A percentile compares a stretch with the other conserved stretches of the same genome.
phyloP scores from a whole-genome alignment of 2,329 filamentous ascomycete species.

The Cordyceps militaris region DNA sequence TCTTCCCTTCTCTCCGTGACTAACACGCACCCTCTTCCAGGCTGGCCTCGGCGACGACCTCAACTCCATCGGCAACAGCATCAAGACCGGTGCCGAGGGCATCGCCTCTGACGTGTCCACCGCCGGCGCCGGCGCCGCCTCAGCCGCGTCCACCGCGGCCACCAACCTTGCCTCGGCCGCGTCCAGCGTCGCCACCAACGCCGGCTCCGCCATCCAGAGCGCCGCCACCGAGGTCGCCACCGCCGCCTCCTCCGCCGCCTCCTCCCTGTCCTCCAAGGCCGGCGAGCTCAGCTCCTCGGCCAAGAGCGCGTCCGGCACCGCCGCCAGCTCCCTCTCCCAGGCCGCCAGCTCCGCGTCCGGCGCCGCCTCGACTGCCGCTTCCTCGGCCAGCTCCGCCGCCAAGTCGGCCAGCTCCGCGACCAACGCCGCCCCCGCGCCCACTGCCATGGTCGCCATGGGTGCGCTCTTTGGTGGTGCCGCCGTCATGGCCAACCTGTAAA shows the following conservation, averaged over 20 bases:
- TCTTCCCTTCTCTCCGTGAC: neutral
- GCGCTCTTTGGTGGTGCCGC: slow-evolving; percentile 42
- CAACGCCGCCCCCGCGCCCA: slow-evolving; percentile 28
- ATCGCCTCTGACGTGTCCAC: slow-evolving; percentile 44
- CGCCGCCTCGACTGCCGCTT: slow-evolving; percentile 13
- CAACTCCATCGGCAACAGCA: slow-evolving; percentile 12
- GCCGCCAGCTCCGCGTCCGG: slow-evolving; percentile 15
- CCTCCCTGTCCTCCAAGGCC: slow-evolving; percentile 15
- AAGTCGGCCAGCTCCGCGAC: slow-evolving; percentile 25
- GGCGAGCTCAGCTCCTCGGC: slow-evolving; percentile 13
- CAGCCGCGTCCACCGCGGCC: slow-evolving; percentile 11
- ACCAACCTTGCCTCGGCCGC: slow-evolving; percentile 13
- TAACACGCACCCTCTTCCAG: neutral
- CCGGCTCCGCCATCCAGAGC: slow-evolving; percentile 11
- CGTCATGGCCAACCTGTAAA: slow-evolving; percentile 38
- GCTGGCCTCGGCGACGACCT: slow-evolving; percentile 16
- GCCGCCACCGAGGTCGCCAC: slow-evolving; percentile 15
- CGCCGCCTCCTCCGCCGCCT: slow-evolving; percentile 16
- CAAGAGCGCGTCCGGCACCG: slow-evolving; percentile 11
- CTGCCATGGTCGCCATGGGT: slow-evolving; percentile 37
- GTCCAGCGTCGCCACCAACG: slow-evolving; percentile 16
- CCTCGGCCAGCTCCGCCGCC: neutral
- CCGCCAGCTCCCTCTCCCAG: slow-evolving; percentile 14
- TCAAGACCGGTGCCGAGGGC: slow-evolving; percentile 17
- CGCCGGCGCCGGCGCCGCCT: slow-evolving; percentile 40